Conservation (phyloP, 371 early-diverging fungal genomes). For the Mortierella sp. region DNA sequence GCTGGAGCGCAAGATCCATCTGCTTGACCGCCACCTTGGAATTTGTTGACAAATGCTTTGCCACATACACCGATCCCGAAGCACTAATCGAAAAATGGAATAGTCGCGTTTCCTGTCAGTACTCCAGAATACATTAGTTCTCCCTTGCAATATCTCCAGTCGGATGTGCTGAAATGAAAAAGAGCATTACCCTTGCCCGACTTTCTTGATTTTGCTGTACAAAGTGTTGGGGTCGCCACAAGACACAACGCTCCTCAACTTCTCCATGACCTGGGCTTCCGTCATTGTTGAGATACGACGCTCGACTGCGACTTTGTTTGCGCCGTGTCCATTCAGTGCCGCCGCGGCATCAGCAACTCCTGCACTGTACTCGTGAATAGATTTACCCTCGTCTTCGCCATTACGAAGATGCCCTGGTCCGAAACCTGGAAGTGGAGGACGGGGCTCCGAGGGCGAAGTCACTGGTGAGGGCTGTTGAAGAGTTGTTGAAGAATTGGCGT, state of each 20-base stretch:
- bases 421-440: conserved; percentile 39
- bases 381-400: conserved; percentile 3
- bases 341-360: conserved; percentile 50
- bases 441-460: conserved; percentile 35
- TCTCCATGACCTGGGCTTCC: conserved; percentile 94
- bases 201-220: conserved; percentile 93
- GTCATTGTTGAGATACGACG: conserved; percentile 89
- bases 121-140: no score
- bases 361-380: conserved; percentile 26
- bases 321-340: conserved; percentile 49
- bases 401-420: conserved; percentile 18
- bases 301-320: conserved; percentile 69
- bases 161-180: not conserved
- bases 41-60: conserved; percentile 74
- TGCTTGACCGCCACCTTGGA: conserved; percentile 96
- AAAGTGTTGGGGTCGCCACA: conserved; percentile 87
- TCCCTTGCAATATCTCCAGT: no score
- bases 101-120: no score
- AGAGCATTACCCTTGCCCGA: conserved; percentile 92
- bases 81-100: conserved; percentile 71
- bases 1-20: conserved; percentile 95
- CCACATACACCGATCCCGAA: conserved; percentile 96
- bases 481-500: conserved; percentile 16
- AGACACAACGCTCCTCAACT: conserved; percentile 86
- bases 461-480: conserved; percentile 43